A percentile compares a stretch with the other conserved stretches of the same genome.
These are phyloP conservation scores for Aspergillus versicolor DNA, from an alignment of 2,329 filamentous ascomycete genomes.

Conservation along the genomic window DNA sequence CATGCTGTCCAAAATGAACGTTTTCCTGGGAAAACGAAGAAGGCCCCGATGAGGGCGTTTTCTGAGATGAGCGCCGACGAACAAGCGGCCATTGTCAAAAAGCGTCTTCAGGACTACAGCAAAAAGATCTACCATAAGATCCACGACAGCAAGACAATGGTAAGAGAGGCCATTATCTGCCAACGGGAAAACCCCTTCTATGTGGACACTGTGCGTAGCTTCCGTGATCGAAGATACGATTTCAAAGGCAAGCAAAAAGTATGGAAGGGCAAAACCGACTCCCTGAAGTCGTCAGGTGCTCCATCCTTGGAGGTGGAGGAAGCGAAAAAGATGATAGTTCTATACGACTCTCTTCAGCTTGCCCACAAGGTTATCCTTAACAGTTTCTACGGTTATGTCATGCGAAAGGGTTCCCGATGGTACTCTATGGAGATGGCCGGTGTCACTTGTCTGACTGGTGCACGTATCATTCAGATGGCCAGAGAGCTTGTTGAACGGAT, in stretches of 20 bases:
- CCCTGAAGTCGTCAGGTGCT: conserved; percentile 79
- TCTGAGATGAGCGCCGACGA: conserved; percentile 80
- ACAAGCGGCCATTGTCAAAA: conserved; percentile 75
- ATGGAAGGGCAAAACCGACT: conserved; percentile 95
- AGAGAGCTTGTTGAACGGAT: conserved; percentile 90
- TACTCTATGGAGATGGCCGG: conserved; percentile 99
- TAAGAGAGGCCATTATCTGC: conserved; percentile 95
- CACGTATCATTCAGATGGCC: conserved; percentile 95
- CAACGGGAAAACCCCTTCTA: conserved; percentile 98
- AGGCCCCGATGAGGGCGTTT: conserved; percentile 70
- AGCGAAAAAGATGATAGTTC: conserved; percentile 97
- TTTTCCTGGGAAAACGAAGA: conserved; percentile 78
- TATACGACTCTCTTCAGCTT: conserved; percentile 93
- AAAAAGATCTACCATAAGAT: conserved; percentile 99
- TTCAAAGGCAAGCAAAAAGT: conserved; percentile 98
- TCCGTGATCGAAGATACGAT: conserved; percentile 95
- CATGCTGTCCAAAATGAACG: conserved; percentile 87
- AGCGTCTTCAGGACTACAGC: conserved; percentile 86
- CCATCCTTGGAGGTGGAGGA: conserved; percentile 75
- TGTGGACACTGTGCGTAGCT: conserved; percentile 91
- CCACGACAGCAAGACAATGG: conserved; percentile 87
- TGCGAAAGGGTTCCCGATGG: conserved; percentile 98
- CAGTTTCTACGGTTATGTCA: conserved; percentile 98
- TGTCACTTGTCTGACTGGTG: conserved; percentile 94
- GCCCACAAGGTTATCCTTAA: conserved; percentile 99